Base-by-base conservation (phyloP, 176 grass and related monocot genomes). In the Oryza longistaminata region DNA sequence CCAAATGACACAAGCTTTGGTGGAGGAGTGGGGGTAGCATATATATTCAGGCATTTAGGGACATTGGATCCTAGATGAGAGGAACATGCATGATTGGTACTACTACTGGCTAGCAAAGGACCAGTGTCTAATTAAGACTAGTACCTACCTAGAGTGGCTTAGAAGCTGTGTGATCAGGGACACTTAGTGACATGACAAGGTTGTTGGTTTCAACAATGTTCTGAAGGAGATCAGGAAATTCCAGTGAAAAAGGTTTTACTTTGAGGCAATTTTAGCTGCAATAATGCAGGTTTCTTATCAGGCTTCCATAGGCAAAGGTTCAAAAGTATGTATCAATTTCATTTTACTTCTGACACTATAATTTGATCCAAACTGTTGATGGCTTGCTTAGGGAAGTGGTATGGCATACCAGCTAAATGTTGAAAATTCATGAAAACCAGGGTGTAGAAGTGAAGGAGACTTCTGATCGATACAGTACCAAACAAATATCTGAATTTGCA, bases 31-130 rank as follows among this genome's bases (percentile, higher is more conserved):
- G 83, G 64, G 6, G 21, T 61, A 22, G 39, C 8, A 8, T 40
- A 40, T 40, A 40, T 40, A 7, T 61, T 61, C 7, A 71, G 39
- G 22, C 11, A 44, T 10, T 9, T 26, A 21, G 78, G 11, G 53
- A 86, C 83, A 90, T 82, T 82, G 88, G 79, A 90, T 90, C 74
- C 84, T 79, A 49, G 46, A 86, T 79, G 84, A 79, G 21, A 68
- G 68, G 35, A 79, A 29, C 74, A 90, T 86, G 55, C 55, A 61
- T 61, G 80, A 86, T 86, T 87, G 48, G 46, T 40, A 40, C 39
- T 46, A 40, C 39, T 46, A 84, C 82, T 68, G 75, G 5, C 78
- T 4, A 7, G n/a, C 1, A 40, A 24, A 90, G 88, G 88, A 90
- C 88, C 84, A 83, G 74, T 74, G 83, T 61, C 83, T 66, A 22